phyloP scores from a whole-genome alignment of 768 basidiomycete genomes.

The Suillus variegatus region DNA sequence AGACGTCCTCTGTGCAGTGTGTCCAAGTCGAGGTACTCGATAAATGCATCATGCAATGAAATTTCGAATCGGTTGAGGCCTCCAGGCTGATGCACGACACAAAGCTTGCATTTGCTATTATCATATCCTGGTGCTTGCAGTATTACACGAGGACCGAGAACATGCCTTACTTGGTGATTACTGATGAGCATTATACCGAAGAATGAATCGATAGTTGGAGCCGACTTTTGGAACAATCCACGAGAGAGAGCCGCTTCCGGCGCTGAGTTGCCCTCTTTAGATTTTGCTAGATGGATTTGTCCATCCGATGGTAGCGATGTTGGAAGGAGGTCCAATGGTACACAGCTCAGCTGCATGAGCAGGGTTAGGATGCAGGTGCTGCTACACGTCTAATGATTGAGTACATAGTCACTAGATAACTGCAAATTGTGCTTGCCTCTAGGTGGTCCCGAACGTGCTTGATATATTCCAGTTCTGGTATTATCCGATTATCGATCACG shows the following conservation, averaged over 20 bases:
- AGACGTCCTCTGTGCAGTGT: constrained; percentile 7
- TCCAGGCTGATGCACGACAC: neutral
- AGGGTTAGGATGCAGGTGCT: constrained; percentile 17
- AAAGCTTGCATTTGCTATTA: constrained; percentile 16
- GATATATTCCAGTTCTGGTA: constrained; percentile 21
- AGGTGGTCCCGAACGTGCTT: constrained; percentile 19
- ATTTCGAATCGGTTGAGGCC: constrained; percentile 18
- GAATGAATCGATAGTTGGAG: neutral
- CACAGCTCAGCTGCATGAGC: constrained; percentile 19
- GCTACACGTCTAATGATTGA: constrained; percentile 3
- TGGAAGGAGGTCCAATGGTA: constrained; percentile 14
- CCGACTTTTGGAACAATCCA: constrained; percentile 16
- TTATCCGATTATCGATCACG: constrained; percentile 18
- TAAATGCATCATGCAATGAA: constrained; percentile 5
- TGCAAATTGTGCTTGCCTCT: constrained; percentile 10
- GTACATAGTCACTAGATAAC: neutral
- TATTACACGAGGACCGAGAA: constrained; percentile 18
- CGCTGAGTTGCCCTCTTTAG: constrained; percentile 18
- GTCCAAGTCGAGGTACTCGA: constrained; percentile 22
- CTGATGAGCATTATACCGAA: neutral
- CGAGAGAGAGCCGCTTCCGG: constrained; percentile 22
- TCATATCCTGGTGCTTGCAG: constrained; percentile 13
- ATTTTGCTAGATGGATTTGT: constrained; percentile 17
- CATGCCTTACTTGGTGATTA: constrained; percentile 13
- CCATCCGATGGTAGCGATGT: constrained; percentile 17